Conservation (phyloP, 192 early-diverging fungal species). For the Coemansia aciculifera region DNA sequence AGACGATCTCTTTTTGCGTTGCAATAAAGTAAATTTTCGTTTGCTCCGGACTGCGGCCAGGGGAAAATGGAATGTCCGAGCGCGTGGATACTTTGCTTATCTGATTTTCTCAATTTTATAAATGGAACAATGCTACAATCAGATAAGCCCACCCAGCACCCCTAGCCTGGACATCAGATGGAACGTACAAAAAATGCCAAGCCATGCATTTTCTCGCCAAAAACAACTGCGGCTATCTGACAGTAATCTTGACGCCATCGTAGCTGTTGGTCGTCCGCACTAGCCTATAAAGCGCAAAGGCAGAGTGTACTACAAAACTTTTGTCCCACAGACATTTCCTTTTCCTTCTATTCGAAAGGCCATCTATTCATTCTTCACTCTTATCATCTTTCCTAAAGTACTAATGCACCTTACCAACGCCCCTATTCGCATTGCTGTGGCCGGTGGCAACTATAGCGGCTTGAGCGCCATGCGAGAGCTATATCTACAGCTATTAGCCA, state of each 20-base stretch:
- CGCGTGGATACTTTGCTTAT: background rate
- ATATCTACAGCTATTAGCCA: conserved; percentile 40
- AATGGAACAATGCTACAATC: background rate
- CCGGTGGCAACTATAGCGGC: conserved; percentile 52
- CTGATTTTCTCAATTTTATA: background rate
- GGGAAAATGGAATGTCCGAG: background rate
- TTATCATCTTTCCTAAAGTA: background rate
- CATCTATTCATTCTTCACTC: background rate
- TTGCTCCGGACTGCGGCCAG: background rate
- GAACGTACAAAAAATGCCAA: background rate
- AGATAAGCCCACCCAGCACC: background rate
- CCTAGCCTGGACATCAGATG: background rate
- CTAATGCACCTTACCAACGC: conserved; percentile 25
- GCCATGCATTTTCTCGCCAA: background rate
- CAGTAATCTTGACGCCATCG: background rate
- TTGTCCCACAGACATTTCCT: background rate
- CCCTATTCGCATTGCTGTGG: conserved; percentile 42
- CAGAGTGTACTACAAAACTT: background rate
- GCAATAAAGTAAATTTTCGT: background rate
- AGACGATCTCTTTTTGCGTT: background rate
- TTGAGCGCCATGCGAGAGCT: conserved; percentile 34
- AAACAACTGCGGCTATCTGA: background rate
- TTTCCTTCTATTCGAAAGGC: background rate
- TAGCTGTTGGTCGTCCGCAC: background rate
- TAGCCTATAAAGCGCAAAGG: background rate